Evolutionary conservation across 2,329 filamentous ascomycete genomes (phyloP), one percentile per base, ranked within the genome.

Genomic region (Sclerotinia minor): DNA sequence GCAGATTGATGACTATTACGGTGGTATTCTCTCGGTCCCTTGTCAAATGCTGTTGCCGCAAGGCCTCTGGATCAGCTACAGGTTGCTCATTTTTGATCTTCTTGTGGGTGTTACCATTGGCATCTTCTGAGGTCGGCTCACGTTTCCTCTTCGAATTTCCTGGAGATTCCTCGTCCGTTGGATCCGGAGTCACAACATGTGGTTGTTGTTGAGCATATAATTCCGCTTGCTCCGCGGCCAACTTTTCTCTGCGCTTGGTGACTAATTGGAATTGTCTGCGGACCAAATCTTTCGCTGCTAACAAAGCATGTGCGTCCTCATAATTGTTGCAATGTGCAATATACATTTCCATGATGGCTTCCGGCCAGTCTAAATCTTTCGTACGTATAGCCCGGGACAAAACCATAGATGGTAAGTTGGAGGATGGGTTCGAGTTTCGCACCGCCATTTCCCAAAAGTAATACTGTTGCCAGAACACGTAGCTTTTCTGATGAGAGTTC

Each of bases 381-480:
- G 85, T 82, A 55, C 82, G 79, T 19, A 89, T 84, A 11, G 91
- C 94, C 67, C 91, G 86, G 70, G 88, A 85, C 61, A 98, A 81
- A 29, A 97, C 89, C 4, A 83, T 86, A 0, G 92, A 96, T 15
- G 94, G 92, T 69, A 87, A 81, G 5, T 84, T 84, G 0, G 94
- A 92, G n/a, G 86, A 84, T 15, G 65, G 38, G 49, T 68, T 69
- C 3, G 71, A 59, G 47, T 49, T 65, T 29, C 88, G 85, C 17
- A 76, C 71, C 24, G 72, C 73, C 83, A 98, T 89, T 79, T 98
- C 95, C 90, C 93, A 98, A 65, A 89, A 83, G 79, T 97, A 97
- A 79, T 92, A 97, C 54, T 89, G 88, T 67, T 94, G 84, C 95
- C 95, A 99, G 77, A 98, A 98, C 74, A 97, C 92, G 76, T 94